Conservation (phyloP, 352 stramenopile genomes). For the Pelagophyceae sp. region DNA sequence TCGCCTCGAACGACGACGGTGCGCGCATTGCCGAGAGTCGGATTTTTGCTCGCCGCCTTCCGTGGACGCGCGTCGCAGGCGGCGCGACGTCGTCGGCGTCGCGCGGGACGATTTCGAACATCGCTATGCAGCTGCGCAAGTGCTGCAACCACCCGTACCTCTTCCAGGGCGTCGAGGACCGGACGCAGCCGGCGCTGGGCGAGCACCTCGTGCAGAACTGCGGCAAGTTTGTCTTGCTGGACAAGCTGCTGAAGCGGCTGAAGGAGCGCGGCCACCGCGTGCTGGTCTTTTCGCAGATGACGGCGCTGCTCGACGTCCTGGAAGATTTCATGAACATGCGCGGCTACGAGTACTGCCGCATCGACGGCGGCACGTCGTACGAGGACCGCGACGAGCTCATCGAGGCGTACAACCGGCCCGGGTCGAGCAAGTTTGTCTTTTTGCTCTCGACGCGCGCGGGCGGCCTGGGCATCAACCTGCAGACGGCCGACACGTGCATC, state of each 20-base stretch:
- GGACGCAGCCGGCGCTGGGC: slow-evolving; percentile 82
- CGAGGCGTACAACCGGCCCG: slow-evolving; percentile 81
- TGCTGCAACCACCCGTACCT: slow-evolving; percentile 99
- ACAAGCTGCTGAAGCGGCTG: slow-evolving; percentile 94
- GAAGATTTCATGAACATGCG: slow-evolving; percentile 82
- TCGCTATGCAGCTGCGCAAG: slow-evolving; percentile 98
- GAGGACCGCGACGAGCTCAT: slow-evolving; percentile 84
- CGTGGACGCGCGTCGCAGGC: too few relatives aligned
- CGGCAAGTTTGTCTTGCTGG: slow-evolving; percentile 93
- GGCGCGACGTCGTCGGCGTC: background rate
- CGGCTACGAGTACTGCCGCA: slow-evolving; percentile 84
- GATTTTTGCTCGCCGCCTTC: slow-evolving; percentile 34
- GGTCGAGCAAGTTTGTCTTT: slow-evolving; percentile 93
- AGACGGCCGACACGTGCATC: slow-evolving; percentile 97
- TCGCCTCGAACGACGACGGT: background rate
- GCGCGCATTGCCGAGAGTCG: too few relatives aligned
- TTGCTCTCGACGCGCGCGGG: slow-evolving; percentile 92
- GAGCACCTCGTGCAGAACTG: slow-evolving; percentile 96
- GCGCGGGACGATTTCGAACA: slow-evolving; percentile 83
- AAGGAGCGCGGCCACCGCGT: slow-evolving; percentile 89
- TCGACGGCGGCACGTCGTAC: slow-evolving; percentile 90
- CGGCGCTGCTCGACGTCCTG: slow-evolving; percentile 89
- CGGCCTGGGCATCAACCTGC: slow-evolving; percentile 95
- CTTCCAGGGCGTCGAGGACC: slow-evolving; percentile 93
- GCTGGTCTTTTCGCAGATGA: slow-evolving; percentile 98